Conservation (phyloP, 805 yeast species). For the Saturnispora zaruensis region DNA sequence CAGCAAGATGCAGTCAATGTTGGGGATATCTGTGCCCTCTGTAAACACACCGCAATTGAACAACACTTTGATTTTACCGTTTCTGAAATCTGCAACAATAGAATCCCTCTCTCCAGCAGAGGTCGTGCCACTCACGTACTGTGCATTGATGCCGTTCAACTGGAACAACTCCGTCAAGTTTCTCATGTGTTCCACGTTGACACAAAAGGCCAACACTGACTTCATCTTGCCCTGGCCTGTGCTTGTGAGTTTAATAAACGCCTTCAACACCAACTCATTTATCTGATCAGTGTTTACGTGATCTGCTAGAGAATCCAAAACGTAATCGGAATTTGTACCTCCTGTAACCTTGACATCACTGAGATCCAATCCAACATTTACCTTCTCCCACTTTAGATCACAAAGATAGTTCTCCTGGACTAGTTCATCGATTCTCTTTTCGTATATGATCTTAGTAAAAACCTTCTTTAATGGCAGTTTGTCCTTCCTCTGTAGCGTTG, state of each 20-base stretch:
- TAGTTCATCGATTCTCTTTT: slow-evolving; percentile 57
- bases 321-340: slow-evolving; percentile 42
- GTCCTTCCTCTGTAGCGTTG: slow-evolving; percentile 78
- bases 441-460: slow-evolving; percentile 69
- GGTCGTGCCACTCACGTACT: slow-evolving; percentile 63
- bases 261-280: slow-evolving; percentile 46
- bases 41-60: slow-evolving; percentile 87
- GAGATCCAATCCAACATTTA: slow-evolving; percentile 33
- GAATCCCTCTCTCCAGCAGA: slow-evolving; percentile 40
- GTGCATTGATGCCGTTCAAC: slow-evolving; percentile 55
- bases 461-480: slow-evolving; percentile 45
- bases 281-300: slow-evolving; percentile 46
- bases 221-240: slow-evolving; percentile 31
- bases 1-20: slow-evolving; percentile 69
- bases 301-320: slow-evolving; percentile 38
- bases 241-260: slow-evolving; percentile 40
- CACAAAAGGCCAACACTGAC: slow-evolving; percentile 72
- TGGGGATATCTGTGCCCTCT: slow-evolving; percentile 92
- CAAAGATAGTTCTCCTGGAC: slow-evolving; percentile 60
- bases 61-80: slow-evolving; percentile 59
- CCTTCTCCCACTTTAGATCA: slow-evolving; percentile 56
- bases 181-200: slow-evolving; percentile 59
- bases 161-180: slow-evolving; percentile 46
- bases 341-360: slow-evolving; percentile 16
- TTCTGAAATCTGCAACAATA: slow-evolving; percentile 48